Evolutionary conservation across 2,329 filamentous ascomycete genomes (phyloP).

Genomic region (Endoconidiophora laricicola): DNA sequence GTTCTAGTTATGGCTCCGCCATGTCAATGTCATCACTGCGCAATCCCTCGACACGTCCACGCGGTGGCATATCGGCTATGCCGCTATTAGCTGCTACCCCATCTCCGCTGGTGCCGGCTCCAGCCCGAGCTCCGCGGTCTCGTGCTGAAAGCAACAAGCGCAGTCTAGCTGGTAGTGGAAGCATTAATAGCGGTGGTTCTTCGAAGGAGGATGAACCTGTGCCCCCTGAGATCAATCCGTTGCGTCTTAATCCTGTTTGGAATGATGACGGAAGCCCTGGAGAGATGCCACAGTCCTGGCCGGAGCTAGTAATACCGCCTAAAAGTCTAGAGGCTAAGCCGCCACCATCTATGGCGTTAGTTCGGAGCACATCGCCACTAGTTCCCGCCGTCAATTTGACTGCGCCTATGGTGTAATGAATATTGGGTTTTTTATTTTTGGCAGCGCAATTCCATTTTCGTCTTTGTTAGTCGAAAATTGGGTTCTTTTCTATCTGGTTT

Average conservation of each 20-base stretch:
- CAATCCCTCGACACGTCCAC: not conserved
- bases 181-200: too few species aligned
- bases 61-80: not conserved
- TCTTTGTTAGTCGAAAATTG: not conserved
- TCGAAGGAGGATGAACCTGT: not conserved
- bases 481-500: not conserved
- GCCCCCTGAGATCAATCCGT: constrained; percentile 2
- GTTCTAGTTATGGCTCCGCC: not conserved
- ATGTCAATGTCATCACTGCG: not conserved
- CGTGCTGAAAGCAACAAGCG: not conserved
- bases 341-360: too few species aligned
- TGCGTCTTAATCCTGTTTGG: constrained; percentile 10
- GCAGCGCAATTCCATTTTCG: not conserved
- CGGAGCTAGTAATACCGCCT: not conserved
- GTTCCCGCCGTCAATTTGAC: not conserved
- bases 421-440: not conserved
- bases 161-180: not conserved
- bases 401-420: not conserved
- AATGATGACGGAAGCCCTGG: constrained; percentile 6
- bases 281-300: not conserved
- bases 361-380: not conserved
- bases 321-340: not conserved
- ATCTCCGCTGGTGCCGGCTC: not conserved
- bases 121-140: not conserved
- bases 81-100: not conserved